phyloP scores from a whole-genome alignment of 2,329 filamentous ascomycete species.

The Botrytis tulipae region DNA sequence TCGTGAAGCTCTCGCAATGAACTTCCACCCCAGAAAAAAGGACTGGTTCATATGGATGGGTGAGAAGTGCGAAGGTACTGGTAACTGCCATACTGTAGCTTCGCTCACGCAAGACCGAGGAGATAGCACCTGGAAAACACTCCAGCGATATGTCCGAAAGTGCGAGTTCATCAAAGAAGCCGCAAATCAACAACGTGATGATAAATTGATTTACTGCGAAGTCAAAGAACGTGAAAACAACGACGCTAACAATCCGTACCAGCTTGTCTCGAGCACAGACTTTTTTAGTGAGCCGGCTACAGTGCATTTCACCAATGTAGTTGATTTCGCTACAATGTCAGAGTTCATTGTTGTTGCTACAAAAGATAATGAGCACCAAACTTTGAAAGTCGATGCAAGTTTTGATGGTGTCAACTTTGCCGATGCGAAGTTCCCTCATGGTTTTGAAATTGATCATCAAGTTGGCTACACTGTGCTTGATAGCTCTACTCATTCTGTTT shows the following conservation, averaged over 20 bases:
- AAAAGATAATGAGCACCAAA: slow-evolving; percentile 60
- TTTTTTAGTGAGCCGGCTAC: slow-evolving; percentile 67
- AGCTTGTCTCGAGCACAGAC: slow-evolving; percentile 75
- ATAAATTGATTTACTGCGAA: slow-evolving; percentile 55
- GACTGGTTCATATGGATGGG: slow-evolving; percentile 95
- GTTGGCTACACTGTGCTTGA: slow-evolving; percentile 90
- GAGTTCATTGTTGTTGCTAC: slow-evolving; percentile 93
- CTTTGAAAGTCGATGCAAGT: slow-evolving; percentile 75
- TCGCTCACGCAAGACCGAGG: slow-evolving; percentile 79
- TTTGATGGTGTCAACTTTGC: slow-evolving; percentile 83
- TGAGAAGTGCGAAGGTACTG: slow-evolving; percentile 58
- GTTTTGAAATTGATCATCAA: slow-evolving; percentile 75
- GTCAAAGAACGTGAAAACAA: slow-evolving; percentile 62
- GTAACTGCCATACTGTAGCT: slow-evolving; percentile 67
- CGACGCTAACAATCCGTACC: slow-evolving; percentile 59
- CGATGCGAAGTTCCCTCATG: slow-evolving; percentile 78
- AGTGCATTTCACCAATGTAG: slow-evolving; percentile 66
- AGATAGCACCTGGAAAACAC: slow-evolving; percentile 70
- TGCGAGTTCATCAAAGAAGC: slow-evolving; percentile 81
- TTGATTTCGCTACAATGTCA: slow-evolving; percentile 89
- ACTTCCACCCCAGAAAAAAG: slow-evolving; percentile 80
- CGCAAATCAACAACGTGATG: slow-evolving; percentile 51
- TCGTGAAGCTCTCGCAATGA: slow-evolving; percentile 47
- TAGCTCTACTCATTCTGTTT: slow-evolving; percentile 90
- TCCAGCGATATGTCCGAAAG: slow-evolving; percentile 71